Base-by-base conservation (phyloP, 441 rosid genomes). In the Sinapis alba region DNA sequence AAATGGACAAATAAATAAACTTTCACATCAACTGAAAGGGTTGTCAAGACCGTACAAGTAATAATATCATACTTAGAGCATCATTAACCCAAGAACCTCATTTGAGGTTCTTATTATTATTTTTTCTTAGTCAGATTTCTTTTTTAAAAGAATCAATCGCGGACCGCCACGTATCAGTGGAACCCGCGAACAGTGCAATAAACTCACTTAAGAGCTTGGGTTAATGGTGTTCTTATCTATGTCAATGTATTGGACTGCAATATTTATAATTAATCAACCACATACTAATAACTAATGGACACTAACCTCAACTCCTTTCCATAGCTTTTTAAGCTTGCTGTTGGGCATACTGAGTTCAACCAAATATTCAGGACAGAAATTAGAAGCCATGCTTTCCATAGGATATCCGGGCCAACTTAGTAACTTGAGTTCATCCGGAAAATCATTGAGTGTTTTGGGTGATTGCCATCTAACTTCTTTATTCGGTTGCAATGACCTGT, bases 391-490 rank as follows among this genome's bases (percentile, higher is more conserved):
- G 8, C 3, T 60, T 36, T 16, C 61, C 74, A 71, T 41, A 3
- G 75, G 78, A 23, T 58, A 81, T 3, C 62, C 73, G 0, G 61
- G 23, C 85, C 83, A 80, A 7, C 11, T 20, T 0, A 84, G 41
- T 19, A 65, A 62, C 5, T 78, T 27, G 11, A 84, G 30, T 36
- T 73, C 36, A 3, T 57, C 11, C 0, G 78, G 54, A 1, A 81
- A 58, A 23, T 43, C 9, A 4, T 21, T 18, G 27, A 74, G 41
- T 4, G 20, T 5, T 58, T 45, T 7, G 0, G 61, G 78, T 45
- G 51, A 1, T 4, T 20, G 6, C 72, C 60, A 70, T 70, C 13
- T 70, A 43, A 38, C 20, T 59, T 56, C 73, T 56, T 56, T 69
- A 36, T 36, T 36, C 21, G 5, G 23, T 61, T 59, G 20, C 26